phyloP scores from a whole-genome alignment of 2,329 filamentous ascomycete species.

The Diaporthe sp. region DNA sequence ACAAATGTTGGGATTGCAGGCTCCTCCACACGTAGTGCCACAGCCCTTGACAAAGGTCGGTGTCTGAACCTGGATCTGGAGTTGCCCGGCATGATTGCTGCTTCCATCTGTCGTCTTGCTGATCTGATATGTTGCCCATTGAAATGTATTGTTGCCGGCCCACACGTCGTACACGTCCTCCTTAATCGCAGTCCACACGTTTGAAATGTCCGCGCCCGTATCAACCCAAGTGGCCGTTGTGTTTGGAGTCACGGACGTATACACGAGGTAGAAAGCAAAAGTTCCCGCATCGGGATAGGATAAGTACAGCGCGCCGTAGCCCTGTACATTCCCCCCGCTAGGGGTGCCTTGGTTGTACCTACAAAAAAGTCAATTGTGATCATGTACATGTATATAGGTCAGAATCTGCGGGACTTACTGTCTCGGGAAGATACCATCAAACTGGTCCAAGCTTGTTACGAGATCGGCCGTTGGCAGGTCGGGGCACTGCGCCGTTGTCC shows the following conservation, averaged over 20 bases:
- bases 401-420: not conserved
- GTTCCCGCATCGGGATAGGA: not conserved
- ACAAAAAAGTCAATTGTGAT: not conserved
- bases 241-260: slow-evolving; percentile 19
- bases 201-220: slow-evolving; percentile 16
- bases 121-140: slow-evolving; percentile 21
- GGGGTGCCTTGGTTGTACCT: slow-evolving; percentile 9
- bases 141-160: not conserved
- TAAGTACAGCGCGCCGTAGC: slow-evolving; percentile 7
- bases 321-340: not conserved
- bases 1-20: slow-evolving; percentile 25
- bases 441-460: slow-evolving; percentile 14
- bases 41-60: slow-evolving; percentile 27
- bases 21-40: slow-evolving; percentile 24
- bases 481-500: slow-evolving; percentile 14
- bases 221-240: slow-evolving; percentile 24
- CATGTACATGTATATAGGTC: not conserved
- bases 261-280: slow-evolving; percentile 11
- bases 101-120: slow-evolving; percentile 12
- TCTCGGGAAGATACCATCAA: slow-evolving; percentile 14
- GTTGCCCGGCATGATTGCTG: slow-evolving; percentile 19
- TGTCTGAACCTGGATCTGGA: slow-evolving; percentile 20
- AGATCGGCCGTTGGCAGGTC: slow-evolving; percentile 10
- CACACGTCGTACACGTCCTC: slow-evolving; percentile 6
- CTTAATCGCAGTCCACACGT: slow-evolving; percentile 23